phyloP scores from a whole-genome alignment of 148 eudicot species.

The Linanthus parryae region DNA sequence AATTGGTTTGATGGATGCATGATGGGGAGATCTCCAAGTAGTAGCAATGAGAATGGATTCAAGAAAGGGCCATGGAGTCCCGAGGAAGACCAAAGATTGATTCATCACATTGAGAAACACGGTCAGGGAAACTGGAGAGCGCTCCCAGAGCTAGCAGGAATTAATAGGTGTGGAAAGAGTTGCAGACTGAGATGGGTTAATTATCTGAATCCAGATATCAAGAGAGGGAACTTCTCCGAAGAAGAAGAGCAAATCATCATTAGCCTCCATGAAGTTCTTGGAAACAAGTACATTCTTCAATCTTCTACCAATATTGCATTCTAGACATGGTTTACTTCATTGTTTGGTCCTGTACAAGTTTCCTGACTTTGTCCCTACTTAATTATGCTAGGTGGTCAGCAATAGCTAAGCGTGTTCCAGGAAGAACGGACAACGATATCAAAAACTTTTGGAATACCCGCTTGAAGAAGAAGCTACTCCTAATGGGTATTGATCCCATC shows the following conservation, averaged over 20 bases:
- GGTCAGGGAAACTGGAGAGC: conserved; percentile 8
- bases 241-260: conserved; percentile 5
- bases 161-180: conserved; percentile 5
- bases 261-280: conserved; percentile 6
- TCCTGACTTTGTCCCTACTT: not conserved
- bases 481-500: conserved; percentile 5
- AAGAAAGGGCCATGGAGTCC: conserved; percentile 7
- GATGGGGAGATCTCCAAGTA: conserved; percentile 10
- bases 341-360: not conserved
- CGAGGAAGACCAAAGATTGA: not conserved
- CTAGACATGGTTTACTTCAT: not conserved
- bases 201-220: conserved; percentile 8
- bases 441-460: conserved; percentile 8
- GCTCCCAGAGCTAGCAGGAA: conserved; percentile 8
- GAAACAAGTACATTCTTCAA: conserved; percentile 3
- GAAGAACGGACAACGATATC: conserved; percentile 8
- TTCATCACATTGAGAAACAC: conserved; percentile 1
- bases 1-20: too few relatives aligned
- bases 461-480: conserved; percentile 1
- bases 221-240: conserved; percentile 1
- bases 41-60: conserved; percentile 5
- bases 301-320: not conserved
- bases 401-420: conserved; percentile 1
- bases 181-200: conserved; percentile 6
- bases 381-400: conserved; percentile 11